Base-by-base conservation (phyloP, 2,329 filamentous ascomycete species). In the Trichoderma sp. region DNA sequence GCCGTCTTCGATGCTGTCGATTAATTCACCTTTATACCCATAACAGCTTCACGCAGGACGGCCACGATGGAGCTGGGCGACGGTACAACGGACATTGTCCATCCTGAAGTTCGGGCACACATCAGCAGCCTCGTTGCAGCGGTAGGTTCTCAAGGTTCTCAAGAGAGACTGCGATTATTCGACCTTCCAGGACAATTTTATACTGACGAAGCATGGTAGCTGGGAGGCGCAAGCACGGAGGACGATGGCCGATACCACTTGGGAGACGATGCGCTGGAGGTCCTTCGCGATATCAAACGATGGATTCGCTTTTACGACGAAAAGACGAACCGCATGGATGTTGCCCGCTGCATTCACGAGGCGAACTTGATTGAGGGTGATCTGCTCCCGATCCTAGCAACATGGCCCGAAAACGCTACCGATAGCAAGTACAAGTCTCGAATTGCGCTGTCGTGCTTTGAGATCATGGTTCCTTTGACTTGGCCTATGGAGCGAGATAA, bases 291-390 rank as follows among this genome's bases (percentile, higher is more conserved):
- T 85, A 89, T 99, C 73, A 96, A 97, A 82, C 93, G 93, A 90
- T 99, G 97, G 97, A 89, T 99, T 79, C 95, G 95, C 79, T 91
- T 98, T 77, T 97, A 97, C 87, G 95, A 98, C 83, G 94, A 97
- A 82, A 97, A 97, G 83, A 91, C 93, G 78, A 97, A 98, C 82
- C 93, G 96, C 79, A 93, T 97, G 88, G 97, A 99, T 82, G 97
- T 99, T 76, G 95, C 96, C 77, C 90, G 97, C 85, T 98, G 95
- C 83, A 88, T 98, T 79, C 93, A 95, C 81, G 95, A 98, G 84
- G 93, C 95, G 62, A 98, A 98, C 81, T 85, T 99, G n/a, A 91
- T 98, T 75, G 93, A 93, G 81, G 94, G 94, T 68, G 97, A 99
- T 84, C 85, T 99, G 74, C 87, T 98, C 75, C 95, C 96, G 74